Evolutionary conservation across 1,284 basidiomycete species (phyloP).

Genomic region (Marasmius oreades): DNA sequence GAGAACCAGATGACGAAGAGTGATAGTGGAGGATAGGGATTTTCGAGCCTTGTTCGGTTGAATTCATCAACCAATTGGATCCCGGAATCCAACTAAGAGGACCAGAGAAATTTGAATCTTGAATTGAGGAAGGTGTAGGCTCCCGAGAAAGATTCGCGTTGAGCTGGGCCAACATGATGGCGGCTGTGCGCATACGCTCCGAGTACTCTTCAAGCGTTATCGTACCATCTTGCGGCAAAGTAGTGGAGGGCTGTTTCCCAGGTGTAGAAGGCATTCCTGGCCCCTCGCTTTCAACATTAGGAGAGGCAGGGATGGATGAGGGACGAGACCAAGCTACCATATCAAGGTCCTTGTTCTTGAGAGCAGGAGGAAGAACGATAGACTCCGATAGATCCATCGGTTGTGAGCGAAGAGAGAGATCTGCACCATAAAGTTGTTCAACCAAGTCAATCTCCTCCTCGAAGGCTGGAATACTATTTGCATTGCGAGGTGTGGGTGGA

Average conservation of each 20-base stretch:
- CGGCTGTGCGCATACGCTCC: conserved; percentile 96
- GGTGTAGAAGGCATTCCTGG: conserved; percentile 12
- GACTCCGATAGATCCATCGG: conserved; percentile 77
- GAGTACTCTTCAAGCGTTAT: conserved; percentile 92
- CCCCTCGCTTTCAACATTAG: conserved; percentile 28
- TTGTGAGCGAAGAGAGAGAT: conserved; percentile 67
- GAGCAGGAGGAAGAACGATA: conserved; percentile 74
- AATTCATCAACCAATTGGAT: conserved; percentile 50
- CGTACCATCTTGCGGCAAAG: conserved; percentile 4
- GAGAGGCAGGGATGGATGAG: conserved; percentile 49
- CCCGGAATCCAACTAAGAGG: conserved; percentile 62
- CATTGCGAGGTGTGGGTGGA: conserved; percentile 24
- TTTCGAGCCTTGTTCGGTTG: conserved; percentile 13
- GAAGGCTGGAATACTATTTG: conserved; percentile 19
- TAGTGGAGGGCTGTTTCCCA: conserved; percentile 4
- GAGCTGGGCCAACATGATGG: conserved; percentile 97
- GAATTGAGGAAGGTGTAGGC: conserved; percentile 29
- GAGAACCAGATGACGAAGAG: conserved; percentile 21
- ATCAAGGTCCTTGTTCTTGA: conserved; percentile 87
- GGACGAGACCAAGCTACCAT: conserved; percentile 78
- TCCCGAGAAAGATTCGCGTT: conserved; percentile 78
- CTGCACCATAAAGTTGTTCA: conserved; percentile 85
- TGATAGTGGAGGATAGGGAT: not conserved
- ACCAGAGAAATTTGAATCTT: conserved; percentile 31
- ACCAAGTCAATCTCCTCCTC: conserved; percentile 91